Base-by-base conservation (phyloP, 192 early-diverging fungal genomes). In the Gonapodya prolifera region DNA sequence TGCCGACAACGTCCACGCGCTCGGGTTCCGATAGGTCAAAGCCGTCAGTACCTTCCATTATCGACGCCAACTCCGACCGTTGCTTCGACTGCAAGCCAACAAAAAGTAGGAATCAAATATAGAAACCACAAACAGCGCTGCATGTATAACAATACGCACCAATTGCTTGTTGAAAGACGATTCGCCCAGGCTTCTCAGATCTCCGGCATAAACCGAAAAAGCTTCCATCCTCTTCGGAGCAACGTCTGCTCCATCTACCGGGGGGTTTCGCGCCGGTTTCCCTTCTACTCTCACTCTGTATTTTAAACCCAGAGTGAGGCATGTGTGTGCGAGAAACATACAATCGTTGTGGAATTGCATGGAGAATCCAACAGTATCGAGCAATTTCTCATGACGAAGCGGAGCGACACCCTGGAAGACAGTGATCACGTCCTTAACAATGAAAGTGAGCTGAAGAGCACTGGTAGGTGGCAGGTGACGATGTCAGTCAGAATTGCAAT, bases 91-190 rank as follows among this genome's bases (percentile, higher is more conserved):
- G 45, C 8, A 23, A 61, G 45, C 8, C 45, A 23, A 23, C 23
- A 23, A 8, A 23, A 8, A 61, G 23, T 23, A 61, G 45, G 45
- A 23, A 8, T 61, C 45, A 8, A 23, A 61, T 8, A 61, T 23
- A 61, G 45, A 61, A 61, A 61, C 8, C 45, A 8, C 45, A 8
- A 61, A 61, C 45, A 61, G 23, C 74, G 32, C 69, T 82, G 81
- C 0, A 32, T 35, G 2, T 34, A 34, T 80, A 82, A 35, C 16
- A 79, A 28, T 34, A 80, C 80, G 75, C 77, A 84, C 84, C 45
- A 85, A 75, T 75, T 83, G 82, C 75, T 17, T 23, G 30, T 78
- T 76, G 61, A 82, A 85, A 34, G 75, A 33, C 13, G 34, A 35
- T 28, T 79, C 70, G 8, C 79, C 17, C 45, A 61, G 23, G 8